Evolutionary conservation across 768 basidiomycete genomes (phyloP).

Genomic region (Suillus variegatus): DNA sequence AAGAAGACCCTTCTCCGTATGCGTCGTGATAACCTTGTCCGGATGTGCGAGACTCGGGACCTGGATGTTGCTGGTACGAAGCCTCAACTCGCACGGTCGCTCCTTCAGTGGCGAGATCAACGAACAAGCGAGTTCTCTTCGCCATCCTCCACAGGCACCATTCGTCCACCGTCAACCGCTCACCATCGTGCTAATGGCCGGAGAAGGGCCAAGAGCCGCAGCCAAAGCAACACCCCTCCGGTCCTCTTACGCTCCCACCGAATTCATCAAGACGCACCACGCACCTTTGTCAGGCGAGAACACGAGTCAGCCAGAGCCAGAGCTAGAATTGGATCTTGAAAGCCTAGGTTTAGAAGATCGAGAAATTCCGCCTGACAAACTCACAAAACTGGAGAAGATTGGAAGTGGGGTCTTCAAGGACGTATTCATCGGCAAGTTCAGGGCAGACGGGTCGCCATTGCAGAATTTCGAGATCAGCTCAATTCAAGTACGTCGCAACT

Average conservation of each 20-base stretch:
- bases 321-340: slow-evolving; percentile 91
- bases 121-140: slow-evolving; percentile 65
- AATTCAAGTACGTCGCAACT: too few species aligned
- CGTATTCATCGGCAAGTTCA: slow-evolving; percentile 90
- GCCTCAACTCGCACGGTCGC: slow-evolving; percentile 86
- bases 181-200: slow-evolving; percentile 41
- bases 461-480: slow-evolving; percentile 88
- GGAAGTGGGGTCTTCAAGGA: slow-evolving; percentile 99
- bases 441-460: slow-evolving; percentile 89
- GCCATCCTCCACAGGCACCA: slow-evolving; percentile 76
- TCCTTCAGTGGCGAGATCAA: slow-evolving; percentile 87
- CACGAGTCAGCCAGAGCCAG: slow-evolving; percentile 53
- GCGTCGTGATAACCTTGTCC: slow-evolving; percentile 88
- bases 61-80: slow-evolving; percentile 88
- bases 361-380: slow-evolving; percentile 89
- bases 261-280: slow-evolving; percentile 61
- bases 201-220: slow-evolving; percentile 42
- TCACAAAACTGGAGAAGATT: slow-evolving; percentile 94
- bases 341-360: slow-evolving; percentile 91
- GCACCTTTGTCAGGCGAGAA: slow-evolving; percentile 55
- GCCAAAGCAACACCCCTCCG: slow-evolving; percentile 51
- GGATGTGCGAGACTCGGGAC: slow-evolving; percentile 84
- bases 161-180: slow-evolving; percentile 69
- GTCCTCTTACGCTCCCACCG: slow-evolving; percentile 61
- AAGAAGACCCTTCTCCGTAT: slow-evolving; percentile 83